Conservation (phyloP, 495 filamentous ascomycete genomes). For the Tirmania nivea region DNA sequence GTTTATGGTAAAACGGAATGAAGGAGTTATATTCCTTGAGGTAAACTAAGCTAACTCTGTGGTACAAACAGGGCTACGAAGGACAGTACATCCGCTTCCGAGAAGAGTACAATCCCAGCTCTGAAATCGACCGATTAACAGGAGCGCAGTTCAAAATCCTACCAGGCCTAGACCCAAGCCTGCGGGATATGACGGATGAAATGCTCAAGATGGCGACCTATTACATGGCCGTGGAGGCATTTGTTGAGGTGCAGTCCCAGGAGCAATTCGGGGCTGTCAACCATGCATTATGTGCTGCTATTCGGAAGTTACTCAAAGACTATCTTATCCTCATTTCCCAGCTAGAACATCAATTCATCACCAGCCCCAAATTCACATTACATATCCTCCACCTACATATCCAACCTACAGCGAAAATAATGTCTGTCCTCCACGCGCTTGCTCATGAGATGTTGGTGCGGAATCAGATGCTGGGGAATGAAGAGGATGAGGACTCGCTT, state of each 20-base stretch:
- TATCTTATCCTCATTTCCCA: conserved; percentile 84
- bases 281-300: conserved; percentile 81
- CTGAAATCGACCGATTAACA: conserved; percentile 64
- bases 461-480: conserved; percentile 72
- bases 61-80: conserved; percentile 51
- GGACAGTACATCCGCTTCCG: conserved; percentile 84
- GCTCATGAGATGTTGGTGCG: conserved; percentile 69
- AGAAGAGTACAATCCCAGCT: conserved; percentile 54
- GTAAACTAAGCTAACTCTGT: background rate
- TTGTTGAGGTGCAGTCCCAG: conserved; percentile 78
- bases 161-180: conserved; percentile 68
- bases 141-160: conserved; percentile 64
- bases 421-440: conserved; percentile 67
- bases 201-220: conserved; percentile 94
- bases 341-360: conserved; percentile 75
- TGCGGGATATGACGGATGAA: conserved; percentile 65
- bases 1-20: conserved; percentile 39
- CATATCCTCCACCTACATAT: conserved; percentile 84
- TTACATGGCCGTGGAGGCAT: conserved; percentile 72
- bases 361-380: conserved; percentile 66
- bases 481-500: conserved; percentile 50
- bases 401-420: conserved; percentile 68
- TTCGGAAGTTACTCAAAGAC: conserved; percentile 76
- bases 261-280: conserved; percentile 92
- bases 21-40: too few relatives aligned